These are phyloP conservation scores for Wickerhamomyces alni DNA, from an alignment of 805 yeast genomes.

Conservation along the genomic window DNA sequence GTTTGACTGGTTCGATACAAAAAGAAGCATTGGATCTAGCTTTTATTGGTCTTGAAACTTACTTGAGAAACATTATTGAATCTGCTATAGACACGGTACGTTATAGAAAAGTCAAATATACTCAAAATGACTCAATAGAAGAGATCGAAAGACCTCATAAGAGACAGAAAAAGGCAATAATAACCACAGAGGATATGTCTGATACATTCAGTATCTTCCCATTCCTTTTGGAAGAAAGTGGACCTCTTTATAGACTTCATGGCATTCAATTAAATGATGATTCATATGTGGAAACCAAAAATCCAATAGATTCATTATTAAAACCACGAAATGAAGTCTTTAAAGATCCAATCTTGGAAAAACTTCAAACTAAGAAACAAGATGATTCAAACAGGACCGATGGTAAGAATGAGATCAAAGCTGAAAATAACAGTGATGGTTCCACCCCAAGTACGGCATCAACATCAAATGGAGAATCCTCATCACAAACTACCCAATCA, in stretches of 20 bases:
- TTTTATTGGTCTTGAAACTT: constrained; percentile 75
- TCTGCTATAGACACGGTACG: constrained; percentile 67
- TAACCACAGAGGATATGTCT: constrained; percentile 62
- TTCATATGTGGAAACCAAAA: constrained; percentile 18
- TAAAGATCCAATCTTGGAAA: neutral
- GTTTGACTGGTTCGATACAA: constrained; percentile 75
- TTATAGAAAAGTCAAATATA: constrained; percentile 45
- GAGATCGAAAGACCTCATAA: neutral
- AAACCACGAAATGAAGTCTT: constrained; percentile 8
- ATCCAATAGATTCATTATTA: constrained; percentile 17
- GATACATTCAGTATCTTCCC: constrained; percentile 63
- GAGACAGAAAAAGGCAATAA: constrained; percentile 28
- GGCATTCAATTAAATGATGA: constrained; percentile 52
- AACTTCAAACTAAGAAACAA: neutral
- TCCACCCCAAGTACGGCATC: neutral
- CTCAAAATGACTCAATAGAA: constrained; percentile 21
- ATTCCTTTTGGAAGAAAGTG: constrained; percentile 61
- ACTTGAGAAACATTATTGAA: constrained; percentile 69
- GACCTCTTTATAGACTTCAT: constrained; percentile 48
- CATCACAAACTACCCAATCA: neutral
- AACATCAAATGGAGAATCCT: neutral
- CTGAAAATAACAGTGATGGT: too few species aligned
- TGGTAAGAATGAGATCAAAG: neutral
- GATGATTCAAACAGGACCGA: neutral
- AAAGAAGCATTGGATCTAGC: constrained; percentile 75